Conservation (phyloP, 2,329 filamentous ascomycete species). For the Epichloe baconii region DNA sequence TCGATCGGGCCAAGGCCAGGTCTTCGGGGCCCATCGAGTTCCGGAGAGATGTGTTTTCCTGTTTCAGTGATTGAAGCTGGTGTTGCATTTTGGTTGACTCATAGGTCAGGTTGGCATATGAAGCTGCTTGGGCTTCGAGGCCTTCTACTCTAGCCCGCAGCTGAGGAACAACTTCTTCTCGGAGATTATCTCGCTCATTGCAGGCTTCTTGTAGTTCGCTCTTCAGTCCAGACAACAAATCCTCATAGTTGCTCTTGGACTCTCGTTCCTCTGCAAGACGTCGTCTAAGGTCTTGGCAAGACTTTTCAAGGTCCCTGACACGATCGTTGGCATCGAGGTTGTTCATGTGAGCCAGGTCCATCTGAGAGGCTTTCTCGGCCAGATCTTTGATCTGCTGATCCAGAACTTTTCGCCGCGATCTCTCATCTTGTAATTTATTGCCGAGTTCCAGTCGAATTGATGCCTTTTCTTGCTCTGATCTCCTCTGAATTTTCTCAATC, state of each 20-base stretch:
- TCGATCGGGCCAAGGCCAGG: conserved; percentile 42
- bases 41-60: conserved; percentile 50
- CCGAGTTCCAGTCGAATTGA: conserved; percentile 75
- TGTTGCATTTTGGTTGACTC: conserved; percentile 79
- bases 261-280: conserved; percentile 74
- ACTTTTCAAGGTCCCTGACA: conserved; percentile 64
- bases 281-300: conserved; percentile 70
- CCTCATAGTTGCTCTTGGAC: conserved; percentile 87
- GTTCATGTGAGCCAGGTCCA: conserved; percentile 42
- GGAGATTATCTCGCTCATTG: conserved; percentile 83
- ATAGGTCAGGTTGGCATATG: conserved; percentile 61
- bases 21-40: conserved; percentile 18
- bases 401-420: conserved; percentile 58
- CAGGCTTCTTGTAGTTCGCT: conserved; percentile 69
- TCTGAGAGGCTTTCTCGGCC: conserved; percentile 60
- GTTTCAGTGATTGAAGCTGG: conserved; percentile 59
- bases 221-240: conserved; percentile 72
- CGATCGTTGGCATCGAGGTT: conserved; percentile 43
- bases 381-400: conserved; percentile 77
- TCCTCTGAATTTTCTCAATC: conserved; percentile 68
- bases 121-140: conserved; percentile 59
- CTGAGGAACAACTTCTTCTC: conserved; percentile 76
- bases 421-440: conserved; percentile 77
- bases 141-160: conserved; percentile 65
- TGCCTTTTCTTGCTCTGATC: conserved; percentile 82